A percentile compares a stretch with the other conserved stretches of the same genome.
Conservation (phyloP, 768 basidiomycete species). For the Pulveroboletus sp. region DNA sequence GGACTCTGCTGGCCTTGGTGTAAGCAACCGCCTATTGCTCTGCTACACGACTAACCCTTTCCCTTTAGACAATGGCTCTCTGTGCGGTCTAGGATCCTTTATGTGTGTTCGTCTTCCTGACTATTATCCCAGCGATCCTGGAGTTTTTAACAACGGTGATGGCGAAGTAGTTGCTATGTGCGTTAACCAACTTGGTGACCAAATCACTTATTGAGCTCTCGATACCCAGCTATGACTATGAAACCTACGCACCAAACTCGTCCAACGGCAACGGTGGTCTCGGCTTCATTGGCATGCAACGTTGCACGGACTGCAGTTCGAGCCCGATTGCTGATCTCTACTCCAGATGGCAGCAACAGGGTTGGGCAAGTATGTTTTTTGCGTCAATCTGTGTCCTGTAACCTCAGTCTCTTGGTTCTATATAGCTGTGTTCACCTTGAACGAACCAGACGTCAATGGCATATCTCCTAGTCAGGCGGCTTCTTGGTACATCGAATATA, state of each 20-base stretch:
- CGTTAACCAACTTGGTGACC: background rate
- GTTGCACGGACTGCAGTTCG: conserved; percentile 35
- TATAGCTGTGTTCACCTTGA: conserved; percentile 35
- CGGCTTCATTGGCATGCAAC: conserved; percentile 40
- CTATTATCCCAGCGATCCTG: conserved; percentile 21
- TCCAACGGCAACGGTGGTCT: conserved; percentile 37
- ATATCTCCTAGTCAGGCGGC: conserved; percentile 31
- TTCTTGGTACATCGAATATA: conserved; percentile 35
- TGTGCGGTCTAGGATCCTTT: conserved; percentile 21
- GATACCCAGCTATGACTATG: conserved; percentile 28
- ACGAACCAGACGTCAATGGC: conserved; percentile 34
- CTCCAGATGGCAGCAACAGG: conserved; percentile 30
- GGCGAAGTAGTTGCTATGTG: conserved; percentile 36
- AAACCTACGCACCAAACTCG: conserved; percentile 34
- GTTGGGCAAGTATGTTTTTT: conserved; percentile 30
- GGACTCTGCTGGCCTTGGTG: conserved; percentile 39
- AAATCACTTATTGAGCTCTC: background rate
- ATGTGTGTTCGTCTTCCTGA: background rate
- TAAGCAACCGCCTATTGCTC: conserved; percentile 6
- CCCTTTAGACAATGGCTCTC: conserved; percentile 23
- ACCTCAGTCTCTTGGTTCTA: background rate
- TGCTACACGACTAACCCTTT: background rate
- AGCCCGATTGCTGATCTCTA: conserved; percentile 33
- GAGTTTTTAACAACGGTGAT: conserved; percentile 32
- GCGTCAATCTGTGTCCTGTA: too few relatives aligned